phyloP scores from a whole-genome alignment of 176 grass and related monocot genomes.

The Avena sativa region DNA sequence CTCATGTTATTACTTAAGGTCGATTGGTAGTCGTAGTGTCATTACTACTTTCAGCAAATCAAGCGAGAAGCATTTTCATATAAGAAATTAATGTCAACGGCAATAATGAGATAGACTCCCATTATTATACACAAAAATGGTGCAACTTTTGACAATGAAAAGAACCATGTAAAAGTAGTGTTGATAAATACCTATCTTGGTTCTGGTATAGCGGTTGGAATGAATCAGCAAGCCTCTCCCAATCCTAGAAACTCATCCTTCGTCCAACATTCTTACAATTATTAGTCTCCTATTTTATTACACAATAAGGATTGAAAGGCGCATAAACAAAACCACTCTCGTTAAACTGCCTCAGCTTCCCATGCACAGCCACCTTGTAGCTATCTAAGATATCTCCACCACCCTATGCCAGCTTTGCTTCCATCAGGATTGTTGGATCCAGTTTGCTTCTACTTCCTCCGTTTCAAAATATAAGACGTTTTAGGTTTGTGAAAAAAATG shows the following conservation, averaged over 20 bases:
- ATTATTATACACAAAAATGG: background rate
- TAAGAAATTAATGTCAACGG: no score
- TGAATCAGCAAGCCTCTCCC: slow-evolving; percentile 67
- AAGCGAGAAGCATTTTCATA: background rate
- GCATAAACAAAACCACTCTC: slow-evolving; percentile 7
- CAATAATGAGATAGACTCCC: no score
- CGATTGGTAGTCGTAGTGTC: background rate
- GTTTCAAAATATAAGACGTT: no score
- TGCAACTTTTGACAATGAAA: background rate
- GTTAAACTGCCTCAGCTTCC: no score
- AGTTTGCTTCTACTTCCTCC: no score
- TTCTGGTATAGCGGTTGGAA: slow-evolving; percentile 79
- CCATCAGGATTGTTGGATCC: no score
- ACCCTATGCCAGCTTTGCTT: no score
- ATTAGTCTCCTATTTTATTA: slow-evolving; percentile 42
- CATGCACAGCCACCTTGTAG: no score
- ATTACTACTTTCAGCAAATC: background rate
- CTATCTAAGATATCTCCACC: no score
- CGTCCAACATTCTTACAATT: slow-evolving; percentile 34
- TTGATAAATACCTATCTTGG: slow-evolving; percentile 57
- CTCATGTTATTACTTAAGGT: background rate
- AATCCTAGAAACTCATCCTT: slow-evolving; percentile 49
- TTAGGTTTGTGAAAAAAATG: no score
- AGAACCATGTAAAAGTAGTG: background rate
- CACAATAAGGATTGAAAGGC: no score